Evolutionary conservation across 208 protist genomes (phyloP).

Genomic region (Wallacemonas sp.): DNA sequence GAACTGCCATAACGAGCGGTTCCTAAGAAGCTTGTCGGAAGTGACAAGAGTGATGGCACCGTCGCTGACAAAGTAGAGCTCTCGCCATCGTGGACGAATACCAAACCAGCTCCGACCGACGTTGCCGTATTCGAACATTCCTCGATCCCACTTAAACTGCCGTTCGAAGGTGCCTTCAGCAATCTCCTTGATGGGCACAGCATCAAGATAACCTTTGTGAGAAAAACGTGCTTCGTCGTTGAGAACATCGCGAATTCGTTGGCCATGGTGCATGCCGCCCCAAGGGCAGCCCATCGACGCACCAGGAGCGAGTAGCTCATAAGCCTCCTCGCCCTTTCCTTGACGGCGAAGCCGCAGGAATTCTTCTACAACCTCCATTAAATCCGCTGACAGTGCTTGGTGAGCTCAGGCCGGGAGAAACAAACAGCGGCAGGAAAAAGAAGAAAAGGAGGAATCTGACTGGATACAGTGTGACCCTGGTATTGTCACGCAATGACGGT

Average conservation of each 20-base stretch:
- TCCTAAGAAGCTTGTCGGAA: conserved; percentile 55
- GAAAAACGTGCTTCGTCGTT: conserved; percentile 68
- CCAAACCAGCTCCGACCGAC: conserved; percentile 43
- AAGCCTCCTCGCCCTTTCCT: conserved; percentile 79
- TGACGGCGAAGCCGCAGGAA: conserved; percentile 73
- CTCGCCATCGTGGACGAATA: conserved; percentile 65
- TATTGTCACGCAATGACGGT: too few species aligned
- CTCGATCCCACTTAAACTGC: conserved; percentile 84
- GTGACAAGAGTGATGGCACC: conserved; percentile 78
- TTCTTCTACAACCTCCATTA: conserved; percentile 80
- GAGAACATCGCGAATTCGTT: conserved; percentile 61
- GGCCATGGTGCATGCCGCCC: conserved; percentile 83
- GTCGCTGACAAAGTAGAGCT: conserved; percentile 84
- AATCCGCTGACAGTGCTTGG: too few species aligned
- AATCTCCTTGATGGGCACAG: conserved; percentile 80
- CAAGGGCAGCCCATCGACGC: conserved; percentile 84
- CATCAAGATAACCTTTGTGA: conserved; percentile 76
- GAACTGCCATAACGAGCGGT: conserved; percentile 40
- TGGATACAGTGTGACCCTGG: too few species aligned
- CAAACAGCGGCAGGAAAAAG: background rate
- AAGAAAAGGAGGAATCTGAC: too few species aligned
- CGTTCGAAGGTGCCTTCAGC: conserved; percentile 84
- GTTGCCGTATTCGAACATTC: conserved; percentile 81
- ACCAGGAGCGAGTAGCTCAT: conserved; percentile 67
- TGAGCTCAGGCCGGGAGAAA: too few species aligned